Base-by-base conservation (phyloP, 129 eudicot genomes). In the carrot (Daucus carota) region DNA sequence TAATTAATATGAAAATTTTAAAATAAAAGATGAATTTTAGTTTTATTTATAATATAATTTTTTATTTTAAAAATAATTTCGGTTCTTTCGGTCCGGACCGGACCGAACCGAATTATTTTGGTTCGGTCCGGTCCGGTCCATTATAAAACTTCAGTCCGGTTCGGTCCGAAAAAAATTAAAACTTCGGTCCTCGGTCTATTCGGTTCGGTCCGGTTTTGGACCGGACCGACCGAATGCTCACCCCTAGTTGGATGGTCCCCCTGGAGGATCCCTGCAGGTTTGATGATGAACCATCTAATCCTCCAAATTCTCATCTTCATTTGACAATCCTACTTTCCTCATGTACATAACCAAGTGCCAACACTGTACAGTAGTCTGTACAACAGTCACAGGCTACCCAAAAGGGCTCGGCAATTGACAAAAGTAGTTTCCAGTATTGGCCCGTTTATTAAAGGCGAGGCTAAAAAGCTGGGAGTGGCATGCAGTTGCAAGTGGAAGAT, bases 401-500 rank as follows among this genome's bases (percentile, higher is more conserved):
- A 33, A 42, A 16, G 70, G 78, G 50, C 26, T 40, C 34, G 26
- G 48, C 47, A 57, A 36, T 46, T 43, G 74, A 22, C 74, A 69
- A 69, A 69, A 69, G 73, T 68, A 38, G 74, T n/a, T 41, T 70
- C 32, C 48, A 47, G 63, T 28, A 73, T 2, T 73, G 76, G 78
- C 78, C 26, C 54, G 48, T 75, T 18, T 65, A 36, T 57, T 57
- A 50, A 50, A 75, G 33, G 33, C 24, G 16, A 38, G 59, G 76
- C 74, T 34, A 70, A n/a, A 40, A 40, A 70, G 48, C 1, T 38
- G 45, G 1, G 54, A 72, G 57, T 72, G 75, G 75, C 48, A 70
- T 70, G 74, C 74, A 70, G 18, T 70, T 42, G 26, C 54, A 71
- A 71, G 75, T 72, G 75, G 57, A 34, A 34, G 72, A 34, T 67